A percentile compares a stretch with the other conserved stretches of the same genome.
Evolutionary conservation across 208 protist genomes (phyloP).

Genomic region (Herpetomonas muscarum): DNA sequence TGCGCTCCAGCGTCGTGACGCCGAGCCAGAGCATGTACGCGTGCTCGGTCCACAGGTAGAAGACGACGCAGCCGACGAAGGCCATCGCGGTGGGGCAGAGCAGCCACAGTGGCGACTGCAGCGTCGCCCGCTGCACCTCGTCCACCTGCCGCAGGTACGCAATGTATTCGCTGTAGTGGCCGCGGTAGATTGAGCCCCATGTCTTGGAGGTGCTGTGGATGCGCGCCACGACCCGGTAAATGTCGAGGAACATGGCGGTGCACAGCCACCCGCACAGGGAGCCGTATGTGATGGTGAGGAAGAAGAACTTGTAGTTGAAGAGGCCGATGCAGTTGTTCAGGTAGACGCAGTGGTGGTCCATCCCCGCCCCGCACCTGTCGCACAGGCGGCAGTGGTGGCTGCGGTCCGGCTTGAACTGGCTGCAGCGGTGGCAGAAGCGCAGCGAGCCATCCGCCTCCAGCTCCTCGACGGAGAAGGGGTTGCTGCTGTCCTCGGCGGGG

Average conservation of each 20-base stretch:
- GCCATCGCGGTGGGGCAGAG: constrained; percentile 21
- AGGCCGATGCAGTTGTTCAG: constrained; percentile 75
- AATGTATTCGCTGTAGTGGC: neutral
- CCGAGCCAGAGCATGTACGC: constrained; percentile 34
- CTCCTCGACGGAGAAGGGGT: constrained; percentile 22
- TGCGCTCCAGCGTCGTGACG: constrained; percentile 47
- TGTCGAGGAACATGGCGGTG: constrained; percentile 13
- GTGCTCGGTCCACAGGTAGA: constrained; percentile 36
- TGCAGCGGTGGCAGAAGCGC: constrained; percentile 44
- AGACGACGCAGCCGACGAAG: constrained; percentile 13
- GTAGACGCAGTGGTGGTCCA: constrained; percentile 80
- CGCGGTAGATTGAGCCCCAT: too few species aligned
- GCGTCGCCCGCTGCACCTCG: neutral
- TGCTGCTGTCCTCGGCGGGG: constrained; percentile 3
- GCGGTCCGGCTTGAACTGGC: constrained; percentile 42
- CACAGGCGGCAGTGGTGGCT: constrained; percentile 64
- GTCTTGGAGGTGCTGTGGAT: too few species aligned
- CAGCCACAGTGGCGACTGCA: constrained; percentile 19
- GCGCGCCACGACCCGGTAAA: constrained; percentile 1
- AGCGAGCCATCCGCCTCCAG: constrained; percentile 21
- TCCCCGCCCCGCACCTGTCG: constrained; percentile 40
- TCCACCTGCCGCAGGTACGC: neutral
- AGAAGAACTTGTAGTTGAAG: constrained; percentile 84
- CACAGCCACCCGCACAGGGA: constrained; percentile 26
- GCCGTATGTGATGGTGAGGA: constrained; percentile 64